Conservation (phyloP, 176 grass and related monocot genomes). For the Ampelocalamus luodianensis region DNA sequence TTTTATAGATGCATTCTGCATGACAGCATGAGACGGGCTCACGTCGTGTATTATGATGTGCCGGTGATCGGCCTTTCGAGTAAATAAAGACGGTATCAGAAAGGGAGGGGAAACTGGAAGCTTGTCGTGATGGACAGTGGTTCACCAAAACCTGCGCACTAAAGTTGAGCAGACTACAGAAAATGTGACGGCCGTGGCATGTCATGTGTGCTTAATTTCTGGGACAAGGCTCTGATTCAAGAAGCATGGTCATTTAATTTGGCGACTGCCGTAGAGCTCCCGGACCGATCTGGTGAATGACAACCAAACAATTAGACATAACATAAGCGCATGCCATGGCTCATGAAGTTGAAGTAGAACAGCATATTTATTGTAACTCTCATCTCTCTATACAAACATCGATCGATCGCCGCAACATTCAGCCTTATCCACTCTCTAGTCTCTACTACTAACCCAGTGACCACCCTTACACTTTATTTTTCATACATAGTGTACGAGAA, state of each 20-base stretch:
- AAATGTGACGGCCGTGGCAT: no score
- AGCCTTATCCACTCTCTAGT: neutral
- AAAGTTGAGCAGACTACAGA: neutral
- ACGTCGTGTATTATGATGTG: neutral
- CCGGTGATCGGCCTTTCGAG: neutral
- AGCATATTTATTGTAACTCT: neutral
- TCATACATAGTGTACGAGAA: neutral
- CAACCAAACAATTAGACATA: neutral
- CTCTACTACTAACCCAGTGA: neutral
- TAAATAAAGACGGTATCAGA: neutral
- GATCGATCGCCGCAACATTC: neutral
- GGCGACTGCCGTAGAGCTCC: no score
- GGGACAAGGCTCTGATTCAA: no score
- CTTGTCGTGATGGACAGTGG: neutral
- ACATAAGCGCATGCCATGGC: no score
- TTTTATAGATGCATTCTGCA: neutral
- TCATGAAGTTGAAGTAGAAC: neutral
- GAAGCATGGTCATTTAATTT: no score
- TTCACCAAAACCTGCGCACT: neutral
- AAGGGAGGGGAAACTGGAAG: neutral
- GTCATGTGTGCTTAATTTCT: no score
- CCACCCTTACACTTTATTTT: constrained; percentile 6
- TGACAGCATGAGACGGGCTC: constrained; percentile 5
- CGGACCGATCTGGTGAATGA: neutral
- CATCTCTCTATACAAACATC: neutral